Conservation (phyloP, 192 early-diverging fungal species). For the Geranomyces michiganensis region DNA sequence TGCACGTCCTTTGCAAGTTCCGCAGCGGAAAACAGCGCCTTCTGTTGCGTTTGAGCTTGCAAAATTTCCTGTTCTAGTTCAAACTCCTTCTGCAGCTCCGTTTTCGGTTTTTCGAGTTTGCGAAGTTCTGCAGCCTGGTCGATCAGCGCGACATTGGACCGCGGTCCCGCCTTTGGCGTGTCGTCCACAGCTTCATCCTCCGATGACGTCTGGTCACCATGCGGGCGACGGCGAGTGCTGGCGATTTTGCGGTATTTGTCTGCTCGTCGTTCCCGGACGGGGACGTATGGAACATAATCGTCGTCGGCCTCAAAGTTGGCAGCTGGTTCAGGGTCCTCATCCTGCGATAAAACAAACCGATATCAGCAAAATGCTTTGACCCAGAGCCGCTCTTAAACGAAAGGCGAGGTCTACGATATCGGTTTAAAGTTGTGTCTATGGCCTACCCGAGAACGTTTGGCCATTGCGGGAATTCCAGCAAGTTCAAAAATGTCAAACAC, state of each 20-base stretch:
- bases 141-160: constrained; percentile 72
- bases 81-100: constrained; percentile 76
- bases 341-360: no score
- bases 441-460: no score
- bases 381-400: no score
- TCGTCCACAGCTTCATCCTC: constrained; percentile 3
- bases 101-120: constrained; percentile 67
- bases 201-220: constrained; percentile 28
- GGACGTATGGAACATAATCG: constrained; percentile 78
- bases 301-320: constrained; percentile 39
- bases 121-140: constrained; percentile 82
- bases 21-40: constrained; percentile 78
- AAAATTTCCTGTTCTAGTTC: constrained; percentile 85
- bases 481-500: no score
- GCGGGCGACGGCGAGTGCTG: constrained; percentile 30
- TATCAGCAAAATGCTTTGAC: no score
- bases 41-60: constrained; percentile 76
- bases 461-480: no score
- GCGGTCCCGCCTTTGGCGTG: constrained; percentile 54
- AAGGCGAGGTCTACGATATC: no score
- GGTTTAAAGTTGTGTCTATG: no score
- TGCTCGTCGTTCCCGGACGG: constrained; percentile 64
- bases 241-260: constrained; percentile 47
- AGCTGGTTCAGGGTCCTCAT: neutral
- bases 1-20: constrained; percentile 85